These are phyloP conservation scores for Globisporangium spiculum DNA, from an alignment of 352 stramenopile species.

Conservation along the genomic window DNA sequence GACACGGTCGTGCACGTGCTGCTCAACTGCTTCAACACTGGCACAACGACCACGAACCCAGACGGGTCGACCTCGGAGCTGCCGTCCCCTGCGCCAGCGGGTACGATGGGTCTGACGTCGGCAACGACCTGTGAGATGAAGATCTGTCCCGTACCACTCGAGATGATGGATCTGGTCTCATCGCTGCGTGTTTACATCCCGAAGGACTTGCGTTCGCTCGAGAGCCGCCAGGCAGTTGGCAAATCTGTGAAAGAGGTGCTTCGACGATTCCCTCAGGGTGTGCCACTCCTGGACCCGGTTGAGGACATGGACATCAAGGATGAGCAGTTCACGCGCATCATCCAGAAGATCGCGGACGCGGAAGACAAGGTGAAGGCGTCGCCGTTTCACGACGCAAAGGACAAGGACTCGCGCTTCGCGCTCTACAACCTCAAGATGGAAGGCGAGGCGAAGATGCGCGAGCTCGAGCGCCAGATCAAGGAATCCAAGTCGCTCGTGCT, in stretches of 20 bases:
- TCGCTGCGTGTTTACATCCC: constrained; percentile 84
- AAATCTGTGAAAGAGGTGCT: constrained; percentile 82
- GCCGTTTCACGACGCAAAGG: constrained; percentile 61
- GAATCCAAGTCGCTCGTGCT: constrained; percentile 95
- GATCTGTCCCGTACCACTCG: constrained; percentile 78
- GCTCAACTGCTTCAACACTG: constrained; percentile 59
- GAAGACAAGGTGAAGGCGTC: constrained; percentile 68
- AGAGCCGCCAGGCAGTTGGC: constrained; percentile 69
- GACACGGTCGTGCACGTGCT: constrained; percentile 80
- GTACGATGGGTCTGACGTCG: constrained; percentile 53
- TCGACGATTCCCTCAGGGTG: constrained; percentile 71
- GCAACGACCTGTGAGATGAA: constrained; percentile 72
- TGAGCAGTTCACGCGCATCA: constrained; percentile 87
- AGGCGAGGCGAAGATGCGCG: constrained; percentile 88
- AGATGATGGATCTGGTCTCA: constrained; percentile 74
- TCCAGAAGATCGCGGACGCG: constrained; percentile 77
- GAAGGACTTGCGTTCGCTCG: constrained; percentile 71
- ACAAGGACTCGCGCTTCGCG: constrained; percentile 81
- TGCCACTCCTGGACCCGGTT: constrained; percentile 92
- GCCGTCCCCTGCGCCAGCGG: constrained; percentile 52
- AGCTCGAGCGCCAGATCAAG: constrained; percentile 93
- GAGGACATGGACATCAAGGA: constrained; percentile 95
- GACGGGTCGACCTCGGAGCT: constrained; percentile 32
- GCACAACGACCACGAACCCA: constrained; percentile 23
- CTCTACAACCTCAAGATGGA: constrained; percentile 92